Base-by-base conservation (phyloP, 345 rosid species). In the Mallotus nudiflorus region DNA sequence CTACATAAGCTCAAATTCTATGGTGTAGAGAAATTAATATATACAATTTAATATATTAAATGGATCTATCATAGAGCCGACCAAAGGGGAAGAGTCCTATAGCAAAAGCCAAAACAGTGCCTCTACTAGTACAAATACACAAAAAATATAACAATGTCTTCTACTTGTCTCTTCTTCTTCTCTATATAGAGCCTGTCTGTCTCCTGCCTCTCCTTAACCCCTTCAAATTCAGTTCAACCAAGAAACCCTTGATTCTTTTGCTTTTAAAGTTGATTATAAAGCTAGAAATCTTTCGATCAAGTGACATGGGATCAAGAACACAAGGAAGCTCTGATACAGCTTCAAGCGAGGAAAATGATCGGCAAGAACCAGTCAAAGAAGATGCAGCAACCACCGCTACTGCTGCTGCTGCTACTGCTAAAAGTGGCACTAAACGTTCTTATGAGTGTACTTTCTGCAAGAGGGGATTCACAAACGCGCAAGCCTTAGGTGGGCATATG, bases 401-500 rank as follows among this genome's bases (percentile, higher is more conserved):
- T 13, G 12, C 31, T 24, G 6, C 68, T 16, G 22, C 54, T 29
- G 13, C 31, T 12, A 22, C 33, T 11, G 5, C 33, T 15, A 24
- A 0, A 8, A 25, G 6, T 3, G 4, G 2, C 46, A 52, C 53
- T 15, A 77, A 73, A 31, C 83, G 91, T 24, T 85, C 80, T 19
- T 93, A 93, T 46, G 89, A 84, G 44, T 93, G 97, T 76, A 68
- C 72, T 25, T 91, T 87, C 45, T 93, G 97, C 86, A 89, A 81
- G 87, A 78, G 87, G 76, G 98, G 97, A 31, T 93, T 91, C 86
- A 83, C 97, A 66, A 93, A 83, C 75, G 92, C 93, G 12, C 97
- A 93, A 74, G 98, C 98, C 27, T 57, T 93, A n/a, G 98, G 97
- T 1, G 91, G 98, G 11, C 97, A 92, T 84, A 90, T 87, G 85